Evolutionary conservation across 345 rosid species (phyloP), one percentile per base, ranked within the genome.

Genomic region (Pistacia atlantica): DNA sequence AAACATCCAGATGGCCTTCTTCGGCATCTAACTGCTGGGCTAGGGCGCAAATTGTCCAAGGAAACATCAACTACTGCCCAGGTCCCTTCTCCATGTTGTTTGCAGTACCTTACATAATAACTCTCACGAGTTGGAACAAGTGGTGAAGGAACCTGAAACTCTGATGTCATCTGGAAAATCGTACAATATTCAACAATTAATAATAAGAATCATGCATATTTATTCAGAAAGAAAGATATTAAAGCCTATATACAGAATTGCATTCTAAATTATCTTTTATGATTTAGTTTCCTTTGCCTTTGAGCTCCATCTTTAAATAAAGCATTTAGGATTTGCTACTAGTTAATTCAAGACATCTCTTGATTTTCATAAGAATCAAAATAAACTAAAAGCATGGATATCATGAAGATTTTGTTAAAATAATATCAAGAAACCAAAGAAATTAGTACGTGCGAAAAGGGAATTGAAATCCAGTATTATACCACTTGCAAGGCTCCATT

Each of bases 1-100:
- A 90, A 68, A 77, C 97, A 97, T 49, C 98, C 99, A 22, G 98
- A 97, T 20, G 99, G 98, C 79, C 96, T 84, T 78, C 91, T 84
- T 10, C 95, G 80, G 79, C 96, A 89, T 61, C 91, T 83, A 0
- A 77, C 79, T 2, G 79, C 68, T 0, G 89, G 81, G 72, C 85
- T 87, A 3, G 94, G 91, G 42, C 89, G 81, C 54, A 92, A 49
- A 64, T 85, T 83, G 85, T 97, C 97, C 81, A 97, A 80, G 13
- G 99, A 97, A 78, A 91, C 90, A 78, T 97, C 99, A 22, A 92
- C 99, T 69, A 97, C 97, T 3, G 92, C 96, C 99, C 99, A 97
- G 1, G 89, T 74, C 52, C 92, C 92, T 3, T 94, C 97, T 8
- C 78, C 83, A 37, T 89, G 93, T 49, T 92, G 91, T 72, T 92